These are phyloP conservation scores for Acacia concinna DNA, from an alignment of 331 rosid species.

Conservation along the genomic window DNA sequence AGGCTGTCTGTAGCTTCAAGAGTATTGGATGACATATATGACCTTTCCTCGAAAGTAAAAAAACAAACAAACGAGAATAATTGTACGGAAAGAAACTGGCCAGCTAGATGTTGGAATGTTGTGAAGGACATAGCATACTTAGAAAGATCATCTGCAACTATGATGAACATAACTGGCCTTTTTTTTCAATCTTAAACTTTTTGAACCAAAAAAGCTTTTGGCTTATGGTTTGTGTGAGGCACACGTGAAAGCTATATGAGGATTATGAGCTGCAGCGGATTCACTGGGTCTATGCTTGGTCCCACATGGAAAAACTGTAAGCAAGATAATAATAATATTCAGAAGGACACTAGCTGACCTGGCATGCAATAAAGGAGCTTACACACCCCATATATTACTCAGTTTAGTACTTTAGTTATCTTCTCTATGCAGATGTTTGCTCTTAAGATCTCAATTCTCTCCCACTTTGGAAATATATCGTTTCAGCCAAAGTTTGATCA, in stretches of 20 bases:
- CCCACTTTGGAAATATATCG: constrained; percentile 31
- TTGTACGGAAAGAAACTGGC: constrained; percentile 37
- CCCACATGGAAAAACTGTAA: constrained; percentile 30
- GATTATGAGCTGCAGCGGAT: constrained; percentile 33
- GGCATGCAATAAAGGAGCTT: not conserved
- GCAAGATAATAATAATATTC: constrained; percentile 5
- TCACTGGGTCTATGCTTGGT: constrained; percentile 34
- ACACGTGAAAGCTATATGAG: constrained; percentile 33
- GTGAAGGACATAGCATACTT: constrained; percentile 39
- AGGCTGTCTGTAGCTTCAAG: not conserved
- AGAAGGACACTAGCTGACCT: constrained; percentile 33
- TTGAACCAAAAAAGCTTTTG: constrained; percentile 3
- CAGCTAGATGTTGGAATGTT: constrained; percentile 37
- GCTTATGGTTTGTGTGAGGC: constrained; percentile 26
- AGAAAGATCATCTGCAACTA: constrained; percentile 35
- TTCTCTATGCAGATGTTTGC: constrained; percentile 16
- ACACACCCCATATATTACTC: not conserved
- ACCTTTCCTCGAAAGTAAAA: constrained; percentile 28
- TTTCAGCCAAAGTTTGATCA: not conserved
- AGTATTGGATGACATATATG: constrained; percentile 11
- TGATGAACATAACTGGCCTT: constrained; percentile 29
- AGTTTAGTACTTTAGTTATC: not conserved
- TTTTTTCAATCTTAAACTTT: constrained; percentile 32
- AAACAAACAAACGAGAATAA: constrained; percentile 22
- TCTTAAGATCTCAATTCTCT: constrained; percentile 28